Evolutionary conservation across 2,329 filamentous ascomycete species (phyloP).

Genomic region (Aspergillus puulaauensis): DNA sequence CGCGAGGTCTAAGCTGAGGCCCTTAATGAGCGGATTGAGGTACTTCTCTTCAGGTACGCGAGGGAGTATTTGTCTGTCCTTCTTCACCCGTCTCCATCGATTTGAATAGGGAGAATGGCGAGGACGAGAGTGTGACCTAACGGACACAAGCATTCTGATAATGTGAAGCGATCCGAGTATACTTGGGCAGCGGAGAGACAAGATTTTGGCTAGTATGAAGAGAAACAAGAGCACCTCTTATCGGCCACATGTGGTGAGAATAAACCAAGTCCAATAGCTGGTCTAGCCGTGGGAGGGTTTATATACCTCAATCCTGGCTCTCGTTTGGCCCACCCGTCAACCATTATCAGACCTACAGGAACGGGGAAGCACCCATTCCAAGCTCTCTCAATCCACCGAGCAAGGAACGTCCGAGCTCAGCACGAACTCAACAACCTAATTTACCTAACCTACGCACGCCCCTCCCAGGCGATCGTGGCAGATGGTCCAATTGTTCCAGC

Average conservation of each 20-base stretch:
- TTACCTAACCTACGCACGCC: neutral
- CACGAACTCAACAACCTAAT: neutral
- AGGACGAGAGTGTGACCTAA: neutral
- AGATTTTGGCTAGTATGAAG: neutral
- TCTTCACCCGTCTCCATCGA: conserved; percentile 3
- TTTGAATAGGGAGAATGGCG: neutral
- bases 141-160: conserved; percentile 2
- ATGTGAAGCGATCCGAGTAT: neutral
- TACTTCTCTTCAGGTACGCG: conserved; percentile 1
- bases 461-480: neutral
- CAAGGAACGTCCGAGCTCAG: neutral
- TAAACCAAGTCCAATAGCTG: neutral
- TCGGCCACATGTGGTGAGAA: neutral
- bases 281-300: neutral
- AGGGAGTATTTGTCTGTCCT: neutral
- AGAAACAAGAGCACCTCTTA: neutral
- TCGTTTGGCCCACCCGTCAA: neutral
- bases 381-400: neutral
- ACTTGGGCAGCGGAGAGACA: neutral
- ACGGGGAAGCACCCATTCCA: neutral
- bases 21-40: neutral
- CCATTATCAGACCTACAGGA: neutral
- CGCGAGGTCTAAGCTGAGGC: neutral
- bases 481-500: neutral
- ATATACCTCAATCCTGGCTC: neutral